A percentile compares a stretch with the other conserved stretches of the same genome.
Conservation (phyloP, 2,329 filamentous ascomycete genomes). For the Magnaporthiopsis incrustans region DNA sequence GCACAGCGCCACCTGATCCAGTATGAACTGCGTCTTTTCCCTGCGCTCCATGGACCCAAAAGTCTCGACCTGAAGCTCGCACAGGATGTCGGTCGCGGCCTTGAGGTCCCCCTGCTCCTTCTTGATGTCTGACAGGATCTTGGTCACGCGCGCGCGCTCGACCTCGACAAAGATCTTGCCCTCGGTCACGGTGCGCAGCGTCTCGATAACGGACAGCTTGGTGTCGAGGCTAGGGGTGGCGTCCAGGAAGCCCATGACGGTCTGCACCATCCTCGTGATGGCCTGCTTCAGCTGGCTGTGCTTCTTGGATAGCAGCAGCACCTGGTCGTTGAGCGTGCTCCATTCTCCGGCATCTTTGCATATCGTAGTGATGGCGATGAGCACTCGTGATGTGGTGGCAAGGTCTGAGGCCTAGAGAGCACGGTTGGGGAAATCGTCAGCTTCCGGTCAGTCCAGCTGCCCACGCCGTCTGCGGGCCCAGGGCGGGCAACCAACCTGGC, state of each 20-base stretch:
- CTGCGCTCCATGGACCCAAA: conserved; percentile 96
- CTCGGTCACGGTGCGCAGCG: conserved; percentile 90
- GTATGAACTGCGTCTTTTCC: conserved; percentile 98
- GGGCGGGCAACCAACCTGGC: conserved; percentile 58
- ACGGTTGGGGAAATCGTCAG: conserved; percentile 13
- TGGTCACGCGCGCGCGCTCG: conserved; percentile 89
- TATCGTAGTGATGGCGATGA: conserved; percentile 85
- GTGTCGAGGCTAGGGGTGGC: conserved; percentile 76
- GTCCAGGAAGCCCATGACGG: conserved; percentile 86
- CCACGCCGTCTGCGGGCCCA: conserved; percentile 9
- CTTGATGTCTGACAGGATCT: conserved; percentile 94
- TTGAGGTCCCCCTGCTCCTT: conserved; percentile 89
- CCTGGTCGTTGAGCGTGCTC: conserved; percentile 93
- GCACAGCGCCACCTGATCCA: conserved; percentile 88
- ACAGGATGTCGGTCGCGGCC: conserved; percentile 84
- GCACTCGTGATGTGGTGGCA: conserved; percentile 81
- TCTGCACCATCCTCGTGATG: conserved; percentile 98
- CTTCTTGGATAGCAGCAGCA: conserved; percentile 94
- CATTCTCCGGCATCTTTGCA: conserved; percentile 91
- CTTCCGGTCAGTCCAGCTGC: neutral
- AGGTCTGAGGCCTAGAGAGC: conserved; percentile 78
- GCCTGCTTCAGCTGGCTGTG: conserved; percentile 99
- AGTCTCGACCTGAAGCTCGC: conserved; percentile 96
- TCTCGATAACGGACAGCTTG: conserved; percentile 91
- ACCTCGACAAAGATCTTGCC: conserved; percentile 99